Evolutionary conservation across 2,329 filamentous ascomycete genomes (phyloP).

Genomic region (Ascochyta fabae): DNA sequence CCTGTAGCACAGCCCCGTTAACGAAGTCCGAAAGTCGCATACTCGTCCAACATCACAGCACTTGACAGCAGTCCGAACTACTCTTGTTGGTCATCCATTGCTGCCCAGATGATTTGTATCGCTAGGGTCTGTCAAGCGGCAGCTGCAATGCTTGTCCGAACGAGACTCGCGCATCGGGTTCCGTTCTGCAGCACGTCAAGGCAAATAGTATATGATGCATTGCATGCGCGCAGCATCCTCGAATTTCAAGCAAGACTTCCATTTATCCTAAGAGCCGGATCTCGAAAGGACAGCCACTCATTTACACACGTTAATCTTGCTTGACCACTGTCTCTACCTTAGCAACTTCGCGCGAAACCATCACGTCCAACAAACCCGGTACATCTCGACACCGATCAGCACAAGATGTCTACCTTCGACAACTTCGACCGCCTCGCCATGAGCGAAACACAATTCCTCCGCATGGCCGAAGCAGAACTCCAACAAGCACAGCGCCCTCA

Average conservation of each 20-base stretch:
- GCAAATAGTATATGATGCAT: conserved; percentile 16
- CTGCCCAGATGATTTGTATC: background rate
- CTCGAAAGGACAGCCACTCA: conserved; percentile 18
- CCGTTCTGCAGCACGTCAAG: background rate
- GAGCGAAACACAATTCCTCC: conserved; percentile 18
- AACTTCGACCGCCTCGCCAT: conserved; percentile 21
- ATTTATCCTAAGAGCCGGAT: conserved; percentile 16
- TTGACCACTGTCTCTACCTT: conserved; percentile 14
- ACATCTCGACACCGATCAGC: background rate
- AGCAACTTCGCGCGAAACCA: background rate
- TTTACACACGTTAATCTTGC: conserved; percentile 6
- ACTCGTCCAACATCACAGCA: background rate
- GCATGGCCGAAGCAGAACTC: conserved; percentile 13
- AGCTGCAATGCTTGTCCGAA: background rate
- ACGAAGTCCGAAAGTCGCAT: conserved; percentile 5
- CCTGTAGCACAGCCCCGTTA: conserved; percentile 7
- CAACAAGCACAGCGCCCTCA: conserved; percentile 2
- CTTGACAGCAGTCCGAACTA: background rate
- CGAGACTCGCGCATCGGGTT: background rate
- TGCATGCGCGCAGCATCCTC: background rate
- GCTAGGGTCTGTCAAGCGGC: conserved; percentile 14
- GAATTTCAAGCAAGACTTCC: conserved; percentile 17
- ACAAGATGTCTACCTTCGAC: conserved; percentile 17
- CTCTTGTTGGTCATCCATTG: background rate
- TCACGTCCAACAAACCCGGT: background rate